phyloP scores from a whole-genome alignment of 164 flowering plant species.

The Vitis rupestris region DNA sequence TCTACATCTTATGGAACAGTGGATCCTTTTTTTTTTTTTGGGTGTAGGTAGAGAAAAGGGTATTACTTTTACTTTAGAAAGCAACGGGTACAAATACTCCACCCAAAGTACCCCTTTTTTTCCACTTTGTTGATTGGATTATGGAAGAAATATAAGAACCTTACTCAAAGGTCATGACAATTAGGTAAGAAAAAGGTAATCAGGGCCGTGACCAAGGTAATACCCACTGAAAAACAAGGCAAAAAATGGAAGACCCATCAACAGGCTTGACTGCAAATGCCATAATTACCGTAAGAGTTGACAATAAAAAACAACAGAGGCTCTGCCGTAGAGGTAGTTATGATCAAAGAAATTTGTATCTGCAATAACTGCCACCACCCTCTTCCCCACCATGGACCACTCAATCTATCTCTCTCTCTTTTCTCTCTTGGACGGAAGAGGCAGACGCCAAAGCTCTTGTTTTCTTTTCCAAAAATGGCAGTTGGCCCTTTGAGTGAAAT shows the following conservation, averaged over 20 bases:
- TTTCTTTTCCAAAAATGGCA: neutral
- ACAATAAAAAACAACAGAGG: neutral
- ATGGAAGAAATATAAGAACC: no score
- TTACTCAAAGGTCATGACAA: no score
- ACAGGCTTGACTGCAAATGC: neutral
- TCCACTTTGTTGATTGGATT: no score
- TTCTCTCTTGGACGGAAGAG: neutral
- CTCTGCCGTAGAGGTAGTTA: constrained; percentile 3
- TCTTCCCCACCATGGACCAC: constrained; percentile 1
- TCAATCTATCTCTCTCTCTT: constrained; percentile 2
- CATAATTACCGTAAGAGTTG: constrained; percentile 2
- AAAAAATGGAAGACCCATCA: neutral
- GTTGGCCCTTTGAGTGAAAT: neutral
- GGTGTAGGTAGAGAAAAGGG: no score
- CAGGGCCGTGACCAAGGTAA: neutral
- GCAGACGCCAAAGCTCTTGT: neutral
- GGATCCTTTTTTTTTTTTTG: no score
- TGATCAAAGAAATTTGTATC: constrained; percentile 3
- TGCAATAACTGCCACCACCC: constrained; percentile 9
- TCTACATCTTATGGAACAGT: no score
- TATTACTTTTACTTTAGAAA: no score
- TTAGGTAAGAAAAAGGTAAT: neutral
- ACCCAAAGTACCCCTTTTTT: no score
- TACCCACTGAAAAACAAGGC: neutral
- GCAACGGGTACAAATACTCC: no score